These are phyloP conservation scores for Colletotrichum viniferum DNA, from an alignment of 2,329 filamentous ascomycete genomes.

Conservation along the genomic window DNA sequence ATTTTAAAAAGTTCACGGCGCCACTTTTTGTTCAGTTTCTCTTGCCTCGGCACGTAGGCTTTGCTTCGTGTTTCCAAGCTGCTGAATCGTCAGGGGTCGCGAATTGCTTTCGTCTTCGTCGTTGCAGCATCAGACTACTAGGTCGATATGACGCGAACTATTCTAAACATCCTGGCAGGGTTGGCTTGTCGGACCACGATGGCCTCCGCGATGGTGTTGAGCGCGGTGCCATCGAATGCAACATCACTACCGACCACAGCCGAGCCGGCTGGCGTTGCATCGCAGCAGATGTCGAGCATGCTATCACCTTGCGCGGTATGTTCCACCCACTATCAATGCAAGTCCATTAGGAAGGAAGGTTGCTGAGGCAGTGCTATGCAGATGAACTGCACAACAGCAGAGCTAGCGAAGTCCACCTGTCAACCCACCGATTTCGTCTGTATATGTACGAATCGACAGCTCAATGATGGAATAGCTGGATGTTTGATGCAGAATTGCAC, in stretches of 20 bases:
- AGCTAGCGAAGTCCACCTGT: not conserved
- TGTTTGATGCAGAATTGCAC: constrained; percentile 4
- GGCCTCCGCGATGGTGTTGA: not conserved
- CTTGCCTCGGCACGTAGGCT: not conserved
- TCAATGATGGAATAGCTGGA: not conserved
- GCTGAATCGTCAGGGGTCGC: not conserved
- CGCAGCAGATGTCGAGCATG: not conserved
- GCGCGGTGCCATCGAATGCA: not conserved
- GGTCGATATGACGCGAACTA: not conserved
- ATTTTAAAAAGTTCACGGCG: not conserved
- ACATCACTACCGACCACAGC: not conserved
- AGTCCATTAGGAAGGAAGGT: rapidly evolving
- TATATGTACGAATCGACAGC: not conserved
- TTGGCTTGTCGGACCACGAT: not conserved
- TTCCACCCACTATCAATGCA: not conserved
- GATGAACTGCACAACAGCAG: not conserved
- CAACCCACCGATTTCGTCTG: not conserved
- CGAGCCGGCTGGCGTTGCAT: not conserved
- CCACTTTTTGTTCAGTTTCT: not conserved
- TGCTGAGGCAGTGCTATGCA: not conserved
- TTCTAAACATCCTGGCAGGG: not conserved
- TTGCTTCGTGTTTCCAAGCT: not conserved
- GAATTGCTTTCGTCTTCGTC: not conserved
- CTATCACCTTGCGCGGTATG: not conserved
- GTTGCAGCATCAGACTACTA: not conserved